Conservation (phyloP, 345 rosid genomes). For the Crucihimalaya himalaica region DNA sequence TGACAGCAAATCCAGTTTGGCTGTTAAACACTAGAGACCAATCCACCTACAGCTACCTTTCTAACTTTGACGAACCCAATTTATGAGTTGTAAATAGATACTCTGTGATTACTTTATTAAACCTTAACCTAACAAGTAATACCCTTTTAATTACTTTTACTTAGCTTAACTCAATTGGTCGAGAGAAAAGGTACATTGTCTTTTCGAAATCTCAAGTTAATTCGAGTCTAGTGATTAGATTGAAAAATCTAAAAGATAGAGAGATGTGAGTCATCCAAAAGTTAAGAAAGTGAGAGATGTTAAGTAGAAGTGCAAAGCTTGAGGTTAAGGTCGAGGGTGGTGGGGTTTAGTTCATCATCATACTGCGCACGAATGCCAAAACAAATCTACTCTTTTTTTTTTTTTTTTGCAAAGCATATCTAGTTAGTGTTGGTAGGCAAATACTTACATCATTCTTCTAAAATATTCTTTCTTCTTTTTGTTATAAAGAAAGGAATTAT, state of each 20-base stretch:
- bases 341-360: slow-evolving; percentile 31
- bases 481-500: not conserved
- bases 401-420: not conserved
- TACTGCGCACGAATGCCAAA: slow-evolving; percentile 26
- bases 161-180: slow-evolving; percentile 13
- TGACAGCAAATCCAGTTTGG: slow-evolving; percentile 40
- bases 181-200: slow-evolving; percentile 21
- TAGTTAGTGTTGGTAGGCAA: slow-evolving; percentile 44
- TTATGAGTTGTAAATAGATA: slow-evolving; percentile 28
- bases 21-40: slow-evolving; percentile 40
- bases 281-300: slow-evolving; percentile 26
- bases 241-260: slow-evolving; percentile 26
- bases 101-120: slow-evolving; percentile 13
- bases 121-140: slow-evolving; percentile 38
- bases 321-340: slow-evolving; percentile 2
- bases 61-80: slow-evolving; percentile 34
- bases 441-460: slow-evolving; percentile 30
- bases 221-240: slow-evolving; percentile 8
- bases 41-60: slow-evolving; percentile 34
- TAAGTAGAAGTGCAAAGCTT: slow-evolving; percentile 19
- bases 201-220: slow-evolving; percentile 14
- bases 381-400: not conserved
- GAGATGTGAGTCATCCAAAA: slow-evolving; percentile 27
- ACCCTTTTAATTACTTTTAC: slow-evolving; percentile 6
- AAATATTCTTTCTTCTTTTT: not conserved